phyloP scores from a whole-genome alignment of 495 filamentous ascomycete genomes.

The Penicillium paxilli region DNA sequence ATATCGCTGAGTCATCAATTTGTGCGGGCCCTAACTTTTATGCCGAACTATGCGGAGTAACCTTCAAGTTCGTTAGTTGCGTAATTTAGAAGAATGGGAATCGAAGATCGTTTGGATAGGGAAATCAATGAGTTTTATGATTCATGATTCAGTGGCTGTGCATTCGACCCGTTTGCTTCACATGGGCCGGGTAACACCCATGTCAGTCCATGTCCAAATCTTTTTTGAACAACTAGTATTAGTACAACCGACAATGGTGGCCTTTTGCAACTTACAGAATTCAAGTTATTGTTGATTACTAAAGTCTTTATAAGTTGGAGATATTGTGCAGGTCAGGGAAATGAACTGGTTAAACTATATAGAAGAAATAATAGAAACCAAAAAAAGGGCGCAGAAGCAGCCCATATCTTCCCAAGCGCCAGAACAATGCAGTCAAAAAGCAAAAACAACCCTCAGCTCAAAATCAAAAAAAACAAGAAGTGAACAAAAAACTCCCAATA shows the following conservation, averaged over 20 bases:
- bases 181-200: neutral
- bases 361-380: conserved; percentile 2
- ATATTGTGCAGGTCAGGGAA: neutral
- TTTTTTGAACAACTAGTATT: neutral
- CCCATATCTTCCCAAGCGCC: conserved; percentile 24
- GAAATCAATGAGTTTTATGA: neutral
- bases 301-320: no score
- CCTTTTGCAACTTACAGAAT: no score
- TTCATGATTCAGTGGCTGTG: neutral
- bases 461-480: conserved; percentile 9
- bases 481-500: conserved; percentile 12
- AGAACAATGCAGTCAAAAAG: conserved; percentile 25
- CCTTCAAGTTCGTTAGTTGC: no score
- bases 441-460: conserved; percentile 24
- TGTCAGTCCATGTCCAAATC: neutral
- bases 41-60: neutral
- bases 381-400: conserved; percentile 4
- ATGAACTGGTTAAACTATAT: conserved; percentile 4
- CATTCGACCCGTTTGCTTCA: neutral
- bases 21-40: no score
- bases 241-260: no score
- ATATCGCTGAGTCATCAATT: conserved; percentile 2
- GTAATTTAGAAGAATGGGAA: neutral
- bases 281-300: no score
- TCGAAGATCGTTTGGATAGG: neutral